Base-by-base conservation (phyloP, 345 rosid genomes). In the Eucalyptus curtisii region DNA sequence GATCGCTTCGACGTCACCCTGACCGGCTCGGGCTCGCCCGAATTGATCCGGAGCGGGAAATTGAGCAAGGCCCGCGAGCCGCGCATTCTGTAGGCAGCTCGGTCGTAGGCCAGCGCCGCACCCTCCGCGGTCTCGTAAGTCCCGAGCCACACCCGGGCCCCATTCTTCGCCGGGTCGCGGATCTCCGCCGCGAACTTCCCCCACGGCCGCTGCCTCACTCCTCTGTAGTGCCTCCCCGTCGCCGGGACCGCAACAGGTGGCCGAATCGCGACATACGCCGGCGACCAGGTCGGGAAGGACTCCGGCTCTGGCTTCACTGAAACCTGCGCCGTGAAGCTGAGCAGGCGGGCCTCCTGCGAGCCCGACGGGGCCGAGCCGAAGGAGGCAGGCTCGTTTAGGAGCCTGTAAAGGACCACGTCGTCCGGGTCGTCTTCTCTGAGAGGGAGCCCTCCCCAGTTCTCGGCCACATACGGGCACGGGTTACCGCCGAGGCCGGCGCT, bases 381-480 rank as follows among this genome's bases (percentile, higher is more conserved):
- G 50, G 92, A 92, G 50, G 94, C 88, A 22, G 98, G 99, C 86
- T 96, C 96, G 9, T 91, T 92, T 87, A 98, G 98, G 86, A 92
- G 90, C 8, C 94, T 93, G 90, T 91, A 95, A 9, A 97, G 95
- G 13, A 96, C 55, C 99, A 97, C 95, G 87, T 97, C 99, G 89
- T 97, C 99, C 0, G 99, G 92, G 88, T 97, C 99, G 76, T 98
- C 92, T 47, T 94, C 96, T 87, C 93, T 92, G 64, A 98, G 89
- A 1, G 99, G 99, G 87, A 98, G 93, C 2, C 95, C 98, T 3
- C 99, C 99, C 99, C 99, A 98, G 44, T 92, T 95, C 42, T 96
- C 96, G 0, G 96, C 91, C 66, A 94, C 89, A 13, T 96, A 96
- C 71, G 97, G 94, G 91, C 92, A 90, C 93, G 92, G 90, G n/a